phyloP scores from a whole-genome alignment of 1,139 yeast species.

The Keqinozyma sinolaborantium region DNA sequence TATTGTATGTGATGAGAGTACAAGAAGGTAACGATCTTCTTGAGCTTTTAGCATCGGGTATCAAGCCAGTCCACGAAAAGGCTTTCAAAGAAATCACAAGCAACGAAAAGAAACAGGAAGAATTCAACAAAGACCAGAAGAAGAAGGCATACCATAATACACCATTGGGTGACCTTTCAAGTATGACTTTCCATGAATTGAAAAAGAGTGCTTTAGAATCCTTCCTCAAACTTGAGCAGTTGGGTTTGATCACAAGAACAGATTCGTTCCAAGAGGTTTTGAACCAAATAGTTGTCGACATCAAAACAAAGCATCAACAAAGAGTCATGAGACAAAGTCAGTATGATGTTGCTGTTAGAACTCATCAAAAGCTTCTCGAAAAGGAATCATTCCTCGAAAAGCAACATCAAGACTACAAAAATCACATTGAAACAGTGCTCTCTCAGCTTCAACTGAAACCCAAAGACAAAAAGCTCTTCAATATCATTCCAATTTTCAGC shows the following conservation, averaged over 20 bases:
- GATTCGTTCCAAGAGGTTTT: constrained; percentile 77
- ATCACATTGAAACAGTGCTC: constrained; percentile 66
- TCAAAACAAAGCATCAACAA: constrained; percentile 72
- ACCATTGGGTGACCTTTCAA: constrained; percentile 52
- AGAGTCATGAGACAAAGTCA: constrained; percentile 62
- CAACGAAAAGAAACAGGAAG: constrained; percentile 37
- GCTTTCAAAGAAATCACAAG: constrained; percentile 54
- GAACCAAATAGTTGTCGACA: constrained; percentile 82
- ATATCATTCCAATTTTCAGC: constrained; percentile 61
- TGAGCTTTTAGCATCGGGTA: constrained; percentile 71
- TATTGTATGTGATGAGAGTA: constrained; percentile 76
- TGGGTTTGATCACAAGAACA: constrained; percentile 62
- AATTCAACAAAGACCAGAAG: constrained; percentile 17
- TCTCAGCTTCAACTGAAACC: constrained; percentile 56
- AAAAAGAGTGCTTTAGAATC: constrained; percentile 76
- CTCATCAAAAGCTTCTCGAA: constrained; percentile 56
- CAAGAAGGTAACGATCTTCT: constrained; percentile 73
- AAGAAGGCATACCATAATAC: constrained; percentile 36
- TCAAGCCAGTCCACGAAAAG: constrained; percentile 64
- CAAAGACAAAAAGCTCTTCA: constrained; percentile 50
- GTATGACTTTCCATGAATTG: constrained; percentile 66
- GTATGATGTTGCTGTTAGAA: constrained; percentile 54
- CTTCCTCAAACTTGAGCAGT: constrained; percentile 68
- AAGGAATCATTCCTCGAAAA: constrained; percentile 60
- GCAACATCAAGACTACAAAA: constrained; percentile 64